Percentiles rank a stretch among this genome's conserved stretches.
Conservation (phyloP, 768 basidiomycete species). For the Russula emetica region DNA sequence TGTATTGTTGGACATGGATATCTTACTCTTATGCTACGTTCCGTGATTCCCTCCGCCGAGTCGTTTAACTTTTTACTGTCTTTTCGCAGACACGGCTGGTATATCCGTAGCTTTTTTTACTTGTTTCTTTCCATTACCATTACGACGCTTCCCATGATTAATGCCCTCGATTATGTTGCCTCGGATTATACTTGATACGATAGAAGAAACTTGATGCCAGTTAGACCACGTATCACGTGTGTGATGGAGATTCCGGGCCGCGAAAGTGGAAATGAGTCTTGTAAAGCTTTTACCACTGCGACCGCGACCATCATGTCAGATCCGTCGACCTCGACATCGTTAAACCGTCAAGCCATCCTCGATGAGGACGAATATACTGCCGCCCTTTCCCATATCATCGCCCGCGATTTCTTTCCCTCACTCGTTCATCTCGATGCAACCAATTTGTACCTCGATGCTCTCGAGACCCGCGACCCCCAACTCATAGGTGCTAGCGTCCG, state of each 20-base stretch:
- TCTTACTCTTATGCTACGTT: conserved; percentile 10
- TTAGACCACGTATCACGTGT: conserved; percentile 2
- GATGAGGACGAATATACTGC: conserved; percentile 96
- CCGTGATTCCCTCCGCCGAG: conserved; percentile 1
- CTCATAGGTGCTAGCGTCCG: conserved; percentile 76
- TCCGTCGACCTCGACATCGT: conserved; percentile 42
- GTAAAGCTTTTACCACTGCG: not conserved
- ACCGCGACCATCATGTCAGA: conserved; percentile 33
- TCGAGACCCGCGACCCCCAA: conserved; percentile 68
- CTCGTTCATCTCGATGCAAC: conserved; percentile 85
- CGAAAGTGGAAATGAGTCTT: not conserved
- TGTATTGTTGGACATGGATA: conserved; percentile 23
- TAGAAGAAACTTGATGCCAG: conserved; percentile 8
- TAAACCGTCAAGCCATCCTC: conserved; percentile 67
- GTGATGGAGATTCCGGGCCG: conserved; percentile 2
- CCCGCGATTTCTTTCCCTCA: conserved; percentile 96
- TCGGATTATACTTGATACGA: conserved; percentile 16
- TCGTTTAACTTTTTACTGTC: conserved; percentile 8
- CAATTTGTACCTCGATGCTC: conserved; percentile 78
- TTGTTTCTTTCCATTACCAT: not conserved
- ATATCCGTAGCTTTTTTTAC: conserved; percentile 1
- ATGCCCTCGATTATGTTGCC: conserved; percentile 23
- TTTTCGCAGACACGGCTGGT: conserved; percentile 1
- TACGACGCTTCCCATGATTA: conserved; percentile 20
- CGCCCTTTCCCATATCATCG: conserved; percentile 86